Evolutionary conservation across 176 grass and related monocot genomes (phyloP), one percentile per base, ranked within the genome.

Genomic region (Oryza glaberrima): DNA sequence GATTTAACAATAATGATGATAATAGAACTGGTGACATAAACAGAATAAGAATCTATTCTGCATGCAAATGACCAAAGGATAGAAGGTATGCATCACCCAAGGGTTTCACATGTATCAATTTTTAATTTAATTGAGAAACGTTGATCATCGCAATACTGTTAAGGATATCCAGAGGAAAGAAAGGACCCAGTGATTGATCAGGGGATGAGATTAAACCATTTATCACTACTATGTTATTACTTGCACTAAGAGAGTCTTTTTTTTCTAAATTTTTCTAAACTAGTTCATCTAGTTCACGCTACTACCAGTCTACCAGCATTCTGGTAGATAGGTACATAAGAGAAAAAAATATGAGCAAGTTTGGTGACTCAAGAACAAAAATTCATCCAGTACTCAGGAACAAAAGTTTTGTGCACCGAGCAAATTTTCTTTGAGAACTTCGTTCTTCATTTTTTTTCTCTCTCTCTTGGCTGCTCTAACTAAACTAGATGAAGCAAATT

Each of bases 401-500:
- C 63, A 84, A 40, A 87, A 80, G 73, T 16, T 79, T 76, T 79
- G 75, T 17, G 56, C 43, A 80, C 41, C 26, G 70, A 91, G 65
- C 80, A 87, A 70, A 80, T 65, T 67, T 79, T 32, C 49, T 71
- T 71, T 76, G 67, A 34, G 89, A 84, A 84, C 28, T 65, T 61
- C 10, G n/a, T 32, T 78, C 58, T 68, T 67, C 7, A 56, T 72
- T 54, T 43, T 26, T 75, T 34, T 26, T 26, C 26, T 32, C 30
- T 30, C 38, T 38, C 5, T 23, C 25, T 76, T 72, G 48, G 49
- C 65, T 87, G 84, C 73, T 87, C 64, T 75, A 69, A 46, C 81
- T 75, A 91, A 90, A 80, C 89, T 87, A 83, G 80, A 67, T 44
- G 80, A 87, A 79, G 75, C 17, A 82, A 84, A 86, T 79, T 80